phyloP scores from a whole-genome alignment of 805 yeast genomes.

The Candida broadrunensis region DNA sequence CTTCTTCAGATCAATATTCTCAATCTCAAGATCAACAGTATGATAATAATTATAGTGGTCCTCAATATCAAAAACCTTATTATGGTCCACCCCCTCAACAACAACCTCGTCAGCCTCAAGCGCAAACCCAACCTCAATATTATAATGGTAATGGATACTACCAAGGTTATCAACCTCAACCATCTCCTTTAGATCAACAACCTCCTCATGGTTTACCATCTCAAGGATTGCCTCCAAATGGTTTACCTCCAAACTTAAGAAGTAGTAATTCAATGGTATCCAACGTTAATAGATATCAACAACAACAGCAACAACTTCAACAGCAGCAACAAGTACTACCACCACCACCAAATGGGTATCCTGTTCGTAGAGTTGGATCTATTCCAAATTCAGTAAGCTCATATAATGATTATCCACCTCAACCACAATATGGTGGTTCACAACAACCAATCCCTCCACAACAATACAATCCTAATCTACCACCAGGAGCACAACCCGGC shows the following conservation, averaged over 20 bases:
- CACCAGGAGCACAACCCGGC: too few relatives aligned
- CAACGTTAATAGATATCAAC: conserved; percentile 11
- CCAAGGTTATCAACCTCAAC: conserved; percentile 3
- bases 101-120: not conserved
- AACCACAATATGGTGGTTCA: conserved; percentile 3
- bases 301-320: too few relatives aligned
- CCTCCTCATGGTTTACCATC: conserved; percentile 32
- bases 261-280: conserved; percentile 12
- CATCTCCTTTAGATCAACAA: conserved; percentile 20
- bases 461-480: conserved; percentile 1
- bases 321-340: conserved; percentile 1
- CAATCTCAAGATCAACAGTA: conserved; percentile 3
- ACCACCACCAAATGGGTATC: conserved; percentile 1
- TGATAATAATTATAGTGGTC: conserved; percentile 3
- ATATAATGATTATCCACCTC: conserved; percentile 8
- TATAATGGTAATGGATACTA: conserved; percentile 7
- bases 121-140: conserved; percentile 6
- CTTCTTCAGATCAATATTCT: not conserved
- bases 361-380: conserved; percentile 2
- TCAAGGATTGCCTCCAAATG: conserved; percentile 22
- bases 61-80: conserved; percentile 2
- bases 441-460: conserved; percentile 10
- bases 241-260: conserved; percentile 23
- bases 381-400: conserved; percentile 8
- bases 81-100: conserved; percentile 2